Evolutionary conservation across 192 early-diverging fungal genomes (phyloP).

Genomic region (Backusella luteola): DNA sequence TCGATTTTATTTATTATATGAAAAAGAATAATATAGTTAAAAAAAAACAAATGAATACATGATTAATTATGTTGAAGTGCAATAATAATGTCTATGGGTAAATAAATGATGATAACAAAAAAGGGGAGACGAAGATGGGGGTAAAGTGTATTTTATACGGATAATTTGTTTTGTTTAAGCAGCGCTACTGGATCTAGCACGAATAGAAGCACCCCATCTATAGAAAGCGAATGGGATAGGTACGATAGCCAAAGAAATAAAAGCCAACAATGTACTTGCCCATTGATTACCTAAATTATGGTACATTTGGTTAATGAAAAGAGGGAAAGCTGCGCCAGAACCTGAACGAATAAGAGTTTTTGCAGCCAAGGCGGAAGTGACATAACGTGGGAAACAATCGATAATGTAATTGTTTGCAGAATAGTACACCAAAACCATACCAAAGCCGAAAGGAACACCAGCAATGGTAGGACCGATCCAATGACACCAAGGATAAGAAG

Average conservation of each 20-base stretch:
- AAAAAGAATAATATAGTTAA: neutral
- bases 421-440: slow-evolving; percentile 34
- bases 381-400: slow-evolving; percentile 29
- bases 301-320: slow-evolving; percentile 35
- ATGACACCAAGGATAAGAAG: slow-evolving; percentile 29
- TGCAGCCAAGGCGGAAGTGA: slow-evolving; percentile 31
- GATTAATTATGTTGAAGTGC: neutral
- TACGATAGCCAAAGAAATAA: slow-evolving; percentile 32
- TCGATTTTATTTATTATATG: neutral
- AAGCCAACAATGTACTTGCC: slow-evolving; percentile 30
- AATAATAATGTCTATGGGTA: neutral
- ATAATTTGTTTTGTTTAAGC: neutral
- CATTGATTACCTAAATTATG: slow-evolving; percentile 28
- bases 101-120: neutral
- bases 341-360: slow-evolving; percentile 30
- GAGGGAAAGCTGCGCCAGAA: slow-evolving; percentile 33
- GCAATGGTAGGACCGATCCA: slow-evolving; percentile 28
- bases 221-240: slow-evolving; percentile 35
- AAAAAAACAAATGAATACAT: neutral
- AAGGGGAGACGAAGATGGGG: neutral
- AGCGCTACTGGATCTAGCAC: slow-evolving; percentile 18
- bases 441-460: slow-evolving; percentile 33
- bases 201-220: slow-evolving; percentile 20
- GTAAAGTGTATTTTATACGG: neutral
- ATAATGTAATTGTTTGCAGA: slow-evolving; percentile 33